phyloP scores from a whole-genome alignment of 2,329 filamentous ascomycete genomes.

The Phyllosticta paracitricarpa region DNA sequence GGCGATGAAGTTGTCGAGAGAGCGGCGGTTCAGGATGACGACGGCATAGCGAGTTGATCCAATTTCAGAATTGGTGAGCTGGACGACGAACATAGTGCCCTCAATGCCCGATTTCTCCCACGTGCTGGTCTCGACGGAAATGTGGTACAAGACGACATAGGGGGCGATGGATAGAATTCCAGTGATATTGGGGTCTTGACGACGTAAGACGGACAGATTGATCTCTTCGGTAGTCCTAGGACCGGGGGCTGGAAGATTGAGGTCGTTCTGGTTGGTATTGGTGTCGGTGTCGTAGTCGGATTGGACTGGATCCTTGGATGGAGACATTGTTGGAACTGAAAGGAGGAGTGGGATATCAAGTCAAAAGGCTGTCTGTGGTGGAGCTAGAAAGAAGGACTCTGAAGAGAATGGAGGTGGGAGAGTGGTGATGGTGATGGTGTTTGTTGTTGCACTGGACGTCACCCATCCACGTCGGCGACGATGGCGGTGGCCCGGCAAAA shows the following conservation, averaged over 20 bases:
- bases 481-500: too few relatives aligned
- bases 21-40: constrained; percentile 38
- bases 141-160: constrained; percentile 79
- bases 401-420: neutral
- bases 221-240: constrained; percentile 70
- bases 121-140: constrained; percentile 50
- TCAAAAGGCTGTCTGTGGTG: neutral
- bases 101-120: constrained; percentile 86
- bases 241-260: constrained; percentile 31
- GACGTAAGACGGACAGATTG: constrained; percentile 73
- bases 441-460: too few relatives aligned
- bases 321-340: constrained; percentile 23
- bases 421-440: neutral
- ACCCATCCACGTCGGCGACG: too few relatives aligned
- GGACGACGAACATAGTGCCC: constrained; percentile 81
- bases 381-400: neutral
- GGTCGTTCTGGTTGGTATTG: constrained; percentile 23
- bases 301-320: constrained; percentile 29
- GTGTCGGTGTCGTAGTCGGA: constrained; percentile 46
- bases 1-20: constrained; percentile 37
- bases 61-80: constrained; percentile 35
- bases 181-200: constrained; percentile 66
- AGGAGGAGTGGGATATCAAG: constrained; percentile 14
- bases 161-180: constrained; percentile 70
- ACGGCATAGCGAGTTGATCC: constrained; percentile 32